Evolutionary conservation across 148 eudicot species (phyloP).

Genomic region (Cornus suecica): DNA sequence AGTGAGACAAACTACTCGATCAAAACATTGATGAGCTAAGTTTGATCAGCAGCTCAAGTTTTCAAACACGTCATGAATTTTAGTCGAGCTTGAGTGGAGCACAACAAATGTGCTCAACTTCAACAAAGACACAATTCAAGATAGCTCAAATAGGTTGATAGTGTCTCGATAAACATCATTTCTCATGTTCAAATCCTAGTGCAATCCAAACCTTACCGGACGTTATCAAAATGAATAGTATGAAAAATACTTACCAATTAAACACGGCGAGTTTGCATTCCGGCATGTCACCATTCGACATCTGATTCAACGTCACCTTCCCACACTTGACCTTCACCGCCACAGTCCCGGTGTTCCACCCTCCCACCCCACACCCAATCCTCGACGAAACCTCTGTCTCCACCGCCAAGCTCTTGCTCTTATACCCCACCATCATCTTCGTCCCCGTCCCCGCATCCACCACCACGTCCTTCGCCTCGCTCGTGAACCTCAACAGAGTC

Average conservation of each 20-base stretch:
- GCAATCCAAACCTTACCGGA: too few species aligned
- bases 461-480: conserved; percentile 7
- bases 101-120: too few species aligned
- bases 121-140: too few species aligned
- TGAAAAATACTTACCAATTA: conserved; percentile 25
- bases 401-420: conserved; percentile 27
- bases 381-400: conserved; percentile 30
- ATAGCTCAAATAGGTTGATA: too few species aligned
- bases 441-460: conserved; percentile 29
- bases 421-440: conserved; percentile 23
- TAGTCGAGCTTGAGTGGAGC: too few species aligned
- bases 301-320: conserved; percentile 32
- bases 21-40: too few species aligned
- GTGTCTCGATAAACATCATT: too few species aligned
- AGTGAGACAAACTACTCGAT: too few species aligned
- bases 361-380: conserved; percentile 30
- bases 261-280: conserved; percentile 33
- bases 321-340: conserved; percentile 37
- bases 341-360: conserved; percentile 25
- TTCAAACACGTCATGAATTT: too few species aligned
- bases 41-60: too few species aligned
- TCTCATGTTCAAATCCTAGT: too few species aligned
- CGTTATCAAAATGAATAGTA: too few species aligned
- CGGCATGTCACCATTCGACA: conserved; percentile 32
- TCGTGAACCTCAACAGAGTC: conserved; percentile 32